Evolutionary conservation across 768 basidiomycete species (phyloP), one percentile per base, ranked within the genome.

Genomic region (Ramaria rubella): DNA sequence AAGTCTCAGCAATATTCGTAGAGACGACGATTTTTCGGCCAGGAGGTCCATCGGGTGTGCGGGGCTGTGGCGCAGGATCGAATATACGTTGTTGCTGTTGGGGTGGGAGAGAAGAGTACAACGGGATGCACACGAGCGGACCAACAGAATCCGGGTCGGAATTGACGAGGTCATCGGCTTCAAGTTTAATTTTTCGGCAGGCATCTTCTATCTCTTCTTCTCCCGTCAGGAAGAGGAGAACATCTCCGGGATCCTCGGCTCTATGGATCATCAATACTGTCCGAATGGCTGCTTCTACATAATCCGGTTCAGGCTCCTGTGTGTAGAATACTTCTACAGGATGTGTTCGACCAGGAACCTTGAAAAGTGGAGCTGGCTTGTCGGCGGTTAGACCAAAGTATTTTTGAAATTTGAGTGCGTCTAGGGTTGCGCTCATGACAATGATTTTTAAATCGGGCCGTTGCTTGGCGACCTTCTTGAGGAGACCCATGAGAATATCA

Each of bases 191-290:
- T 69, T 94, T 96, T 40, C 89, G 76, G 69, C 95, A 99, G 0
- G 91, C 86, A 62, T 96, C 94, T 65, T 98, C 94, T 61, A 98
- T 98, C 72, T 99, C 95, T 65, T 97, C 94, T 67, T 98, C 95
- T 67, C 95, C 95, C 0, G 96, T 98, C 62, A 99, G 75, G 83
- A 99, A 99, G 5, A 99, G 72, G 2, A 99, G 74, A 34, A 98
- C 78, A 64, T 99, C 95, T 2, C 95, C 95, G 0, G 85, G 86
- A 0, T 92, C 90, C 68, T 99, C 96, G 0, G 90, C 91, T 45
- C 95, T 83, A 66, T 98, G 95, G 27, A 99, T 97, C 91, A 94
- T 94, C 44, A 97, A 74, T 21, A 96, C 94, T 0, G 94, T 94
- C 12, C 94, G 85, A 60, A 98, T 95, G 1, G 95, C 94, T 0